A percentile compares a stretch with the other conserved stretches of the same genome.
phyloP scores from a whole-genome alignment of 2,329 filamentous ascomycete genomes.

The Saccharata proteae region DNA sequence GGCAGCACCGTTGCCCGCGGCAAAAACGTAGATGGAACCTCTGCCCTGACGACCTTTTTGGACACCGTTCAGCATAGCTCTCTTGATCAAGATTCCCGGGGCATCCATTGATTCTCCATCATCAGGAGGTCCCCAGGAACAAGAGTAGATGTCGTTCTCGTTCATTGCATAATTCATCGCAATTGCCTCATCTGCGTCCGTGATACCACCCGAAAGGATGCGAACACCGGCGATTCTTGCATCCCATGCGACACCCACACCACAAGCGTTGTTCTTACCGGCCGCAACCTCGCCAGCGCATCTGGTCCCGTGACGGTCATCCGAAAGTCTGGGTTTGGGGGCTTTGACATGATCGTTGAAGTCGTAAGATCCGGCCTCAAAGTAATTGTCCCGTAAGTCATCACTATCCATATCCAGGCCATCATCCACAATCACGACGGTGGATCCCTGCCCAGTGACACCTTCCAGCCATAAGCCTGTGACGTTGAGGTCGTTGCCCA shows the following conservation, averaged over 20 bases:
- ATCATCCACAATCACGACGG: constrained; percentile 91
- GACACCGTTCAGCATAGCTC: constrained; percentile 83
- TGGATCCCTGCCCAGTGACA: constrained; percentile 78
- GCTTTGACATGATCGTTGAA: constrained; percentile 79
- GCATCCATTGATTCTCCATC: constrained; percentile 91
- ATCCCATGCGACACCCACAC: constrained; percentile 90
- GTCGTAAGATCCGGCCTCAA: constrained; percentile 82
- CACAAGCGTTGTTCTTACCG: constrained; percentile 84
- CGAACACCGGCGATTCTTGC: constrained; percentile 82
- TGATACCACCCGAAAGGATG: constrained; percentile 82
- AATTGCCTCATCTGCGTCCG: constrained; percentile 81
- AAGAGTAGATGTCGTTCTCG: constrained; percentile 93
- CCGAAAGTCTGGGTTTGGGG: constrained; percentile 67
- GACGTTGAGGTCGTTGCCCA: constrained; percentile 92
- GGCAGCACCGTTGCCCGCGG: constrained; percentile 82
- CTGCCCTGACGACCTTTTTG: constrained; percentile 74
- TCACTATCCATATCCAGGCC: constrained; percentile 92
- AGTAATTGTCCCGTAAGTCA: constrained; percentile 89
- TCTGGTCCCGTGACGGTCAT: constrained; percentile 84
- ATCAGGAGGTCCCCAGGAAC: constrained; percentile 94
- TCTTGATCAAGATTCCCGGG: constrained; percentile 75
- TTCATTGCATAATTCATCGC: constrained; percentile 89
- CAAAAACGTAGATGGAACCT: constrained; percentile 93
- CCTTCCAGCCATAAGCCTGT: constrained; percentile 84
- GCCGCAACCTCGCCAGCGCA: constrained; percentile 92